Evolutionary conservation across 305 asterid genomes (phyloP).

Genomic region (Rubia tinctorum): DNA sequence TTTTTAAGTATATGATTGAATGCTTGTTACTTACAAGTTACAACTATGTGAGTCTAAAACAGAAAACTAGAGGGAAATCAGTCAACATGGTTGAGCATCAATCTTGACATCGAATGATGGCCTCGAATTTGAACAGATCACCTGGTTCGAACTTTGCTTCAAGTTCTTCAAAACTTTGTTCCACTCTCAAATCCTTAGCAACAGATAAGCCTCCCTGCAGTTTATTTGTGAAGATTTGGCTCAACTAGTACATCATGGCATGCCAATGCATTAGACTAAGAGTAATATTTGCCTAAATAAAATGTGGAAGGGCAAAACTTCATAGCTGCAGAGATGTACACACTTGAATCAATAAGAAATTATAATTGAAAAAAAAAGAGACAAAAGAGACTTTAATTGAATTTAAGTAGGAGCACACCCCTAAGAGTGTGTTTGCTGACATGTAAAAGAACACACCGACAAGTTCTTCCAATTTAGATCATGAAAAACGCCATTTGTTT

Average conservation of each 20-base stretch:
- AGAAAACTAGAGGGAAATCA: neutral
- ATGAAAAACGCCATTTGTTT: neutral
- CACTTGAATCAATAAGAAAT: neutral
- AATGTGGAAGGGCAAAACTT: neutral
- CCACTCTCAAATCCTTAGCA: conserved; percentile 33
- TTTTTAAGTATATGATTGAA: neutral
- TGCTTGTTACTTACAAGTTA: neutral
- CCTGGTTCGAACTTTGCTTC: conserved; percentile 45
- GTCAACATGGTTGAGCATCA: conserved; percentile 6
- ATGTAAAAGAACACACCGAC: neutral
- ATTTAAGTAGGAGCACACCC: neutral
- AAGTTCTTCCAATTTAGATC: neutral
- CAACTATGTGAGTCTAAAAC: neutral
- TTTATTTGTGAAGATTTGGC: neutral
- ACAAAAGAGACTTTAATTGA: neutral
- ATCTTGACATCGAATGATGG: conserved; percentile 24
- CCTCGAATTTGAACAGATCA: conserved; percentile 35
- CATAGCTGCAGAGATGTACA: neutral
- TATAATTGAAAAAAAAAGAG: neutral
- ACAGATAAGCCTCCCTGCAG: conserved; percentile 35
- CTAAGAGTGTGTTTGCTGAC: neutral
- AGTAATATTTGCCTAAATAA: neutral
- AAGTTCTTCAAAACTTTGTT: conserved; percentile 52
- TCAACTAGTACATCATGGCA: neutral
- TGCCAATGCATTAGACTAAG: neutral